Evolutionary conservation across 495 filamentous ascomycete genomes (phyloP).

Genomic region (Lepraria neglecta): DNA sequence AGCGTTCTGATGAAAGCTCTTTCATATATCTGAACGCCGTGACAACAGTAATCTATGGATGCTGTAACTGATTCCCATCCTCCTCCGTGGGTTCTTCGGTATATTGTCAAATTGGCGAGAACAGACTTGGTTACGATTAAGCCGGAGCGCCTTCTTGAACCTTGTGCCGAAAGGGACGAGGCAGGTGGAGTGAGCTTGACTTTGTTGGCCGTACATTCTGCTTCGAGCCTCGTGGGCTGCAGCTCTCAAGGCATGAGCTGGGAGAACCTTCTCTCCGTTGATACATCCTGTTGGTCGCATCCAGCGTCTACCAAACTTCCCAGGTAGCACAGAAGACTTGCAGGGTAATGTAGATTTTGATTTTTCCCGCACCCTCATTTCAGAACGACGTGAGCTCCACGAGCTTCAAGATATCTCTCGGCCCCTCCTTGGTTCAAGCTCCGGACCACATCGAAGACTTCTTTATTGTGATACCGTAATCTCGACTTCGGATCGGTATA

Average conservation of each 20-base stretch:
- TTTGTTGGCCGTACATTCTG: slow-evolving; percentile 65
- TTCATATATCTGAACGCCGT: slow-evolving; percentile 37
- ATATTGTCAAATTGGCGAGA: slow-evolving; percentile 52
- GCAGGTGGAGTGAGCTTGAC: slow-evolving; percentile 87
- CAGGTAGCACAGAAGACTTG: neutral
- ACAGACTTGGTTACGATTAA: slow-evolving; percentile 75
- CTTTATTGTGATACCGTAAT: slow-evolving; percentile 79
- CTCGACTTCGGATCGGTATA: slow-evolving; percentile 94
- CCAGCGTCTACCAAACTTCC: neutral
- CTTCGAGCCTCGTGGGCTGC: neutral
- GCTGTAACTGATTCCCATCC: slow-evolving; percentile 50
- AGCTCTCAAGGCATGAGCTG: neutral
- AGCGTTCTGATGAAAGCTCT: neutral
- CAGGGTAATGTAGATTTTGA: neutral
- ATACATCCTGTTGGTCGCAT: too few relatives aligned
- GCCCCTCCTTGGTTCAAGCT: slow-evolving; percentile 68
- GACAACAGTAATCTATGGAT: slow-evolving; percentile 47
- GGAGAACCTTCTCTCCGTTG: too few relatives aligned
- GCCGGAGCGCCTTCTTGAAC: slow-evolving; percentile 86
- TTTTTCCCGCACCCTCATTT: slow-evolving; percentile 51
- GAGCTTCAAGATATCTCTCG: slow-evolving; percentile 80
- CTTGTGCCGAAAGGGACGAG: slow-evolving; percentile 64
- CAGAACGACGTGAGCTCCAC: slow-evolving; percentile 85
- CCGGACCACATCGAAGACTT: slow-evolving; percentile 77
- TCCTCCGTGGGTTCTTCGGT: slow-evolving; percentile 43